Percentiles rank a stretch among this genome's conserved stretches.
Conservation (phyloP, 805 yeast species). For the Teunomyces lycoperdinae region DNA sequence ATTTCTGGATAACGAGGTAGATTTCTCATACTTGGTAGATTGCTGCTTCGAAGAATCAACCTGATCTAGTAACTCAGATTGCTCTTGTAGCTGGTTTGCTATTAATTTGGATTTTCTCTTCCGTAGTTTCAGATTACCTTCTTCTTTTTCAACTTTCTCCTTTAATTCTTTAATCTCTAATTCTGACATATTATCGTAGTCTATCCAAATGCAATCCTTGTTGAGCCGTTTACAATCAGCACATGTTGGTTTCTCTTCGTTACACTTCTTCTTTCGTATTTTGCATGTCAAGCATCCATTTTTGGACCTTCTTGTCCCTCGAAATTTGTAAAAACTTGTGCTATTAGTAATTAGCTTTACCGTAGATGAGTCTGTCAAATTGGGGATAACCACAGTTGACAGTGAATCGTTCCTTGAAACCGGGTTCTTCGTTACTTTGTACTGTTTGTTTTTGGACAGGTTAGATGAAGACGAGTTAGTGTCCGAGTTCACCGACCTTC, state of each 20-base stretch:
- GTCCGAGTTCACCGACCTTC: conserved; percentile 2
- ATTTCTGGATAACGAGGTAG: background rate
- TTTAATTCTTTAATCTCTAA: conserved; percentile 36
- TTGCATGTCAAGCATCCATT: conserved; percentile 72
- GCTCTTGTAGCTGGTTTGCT: background rate
- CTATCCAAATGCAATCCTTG: conserved; percentile 49
- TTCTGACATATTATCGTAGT: conserved; percentile 39
- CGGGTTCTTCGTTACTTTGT: background rate
- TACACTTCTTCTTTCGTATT: conserved; percentile 58
- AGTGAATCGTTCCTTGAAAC: background rate
- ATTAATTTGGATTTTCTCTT: conserved; percentile 24
- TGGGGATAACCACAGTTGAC: background rate
- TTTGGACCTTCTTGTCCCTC: conserved; percentile 41
- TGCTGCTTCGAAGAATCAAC: too few relatives aligned
- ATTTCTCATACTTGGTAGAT: background rate
- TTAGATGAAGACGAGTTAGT: background rate
- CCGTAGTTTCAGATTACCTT: conserved; percentile 40
- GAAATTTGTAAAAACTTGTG: conserved; percentile 13
- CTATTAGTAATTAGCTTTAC: conserved; percentile 14
- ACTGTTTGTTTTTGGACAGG: background rate
- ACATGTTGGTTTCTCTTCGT: conserved; percentile 49
- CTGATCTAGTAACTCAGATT: background rate
- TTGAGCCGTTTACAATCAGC: conserved; percentile 46
- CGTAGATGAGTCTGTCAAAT: background rate
- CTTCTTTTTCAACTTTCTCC: conserved; percentile 36